Base-by-base conservation (phyloP, 108 stramenopile species). In the Nitzschia sp. region DNA sequence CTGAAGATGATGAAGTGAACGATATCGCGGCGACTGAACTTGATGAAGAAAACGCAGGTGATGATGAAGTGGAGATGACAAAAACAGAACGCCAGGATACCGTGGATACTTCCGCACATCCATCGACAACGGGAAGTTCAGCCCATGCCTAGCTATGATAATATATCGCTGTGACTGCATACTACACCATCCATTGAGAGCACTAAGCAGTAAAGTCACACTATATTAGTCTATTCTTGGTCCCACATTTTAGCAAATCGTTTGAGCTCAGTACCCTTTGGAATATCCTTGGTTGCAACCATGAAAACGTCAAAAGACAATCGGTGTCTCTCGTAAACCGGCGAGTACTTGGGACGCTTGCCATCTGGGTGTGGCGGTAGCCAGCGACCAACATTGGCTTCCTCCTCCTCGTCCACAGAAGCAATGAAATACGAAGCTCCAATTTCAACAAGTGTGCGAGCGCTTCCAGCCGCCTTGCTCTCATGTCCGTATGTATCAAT, bases 261-360 rank as follows among this genome's bases (percentile, higher is more conserved):
- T 11, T 82, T 54, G 19, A 86, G 52, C 51, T 83, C 80, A 6
- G 79, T 75, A 10, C 85, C 92, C 57, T 75, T 78, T 46, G 80
- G 62, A 41, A 93, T 88, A 50, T 89, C 87, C 40, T 78, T 63
- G 50, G 84, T 87, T 10, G 92, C 89, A n/a, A 90, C 89, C 62
- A 89, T 72, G 63, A 89, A 88, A 10, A 89, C 79, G 72, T 92
- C 91, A 66, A 89, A 86, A n/a, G 80, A 82, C 54, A 87, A 63
- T 9, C 81, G 85, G 63, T 87, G 85, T 43, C 91, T 85, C 56
- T 92, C 88, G 64, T 92, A 92, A 15, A 92, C 91, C 37, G 91
- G 91, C 21, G 91, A 92, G 51, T 70, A 92, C 55, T 78, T 82
- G n/a, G 91, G 91, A 42, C 83, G 76, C 12, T 51, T 64, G 34